Base-by-base conservation (phyloP, 768 basidiomycete species). In the Amanita inopinata region DNA sequence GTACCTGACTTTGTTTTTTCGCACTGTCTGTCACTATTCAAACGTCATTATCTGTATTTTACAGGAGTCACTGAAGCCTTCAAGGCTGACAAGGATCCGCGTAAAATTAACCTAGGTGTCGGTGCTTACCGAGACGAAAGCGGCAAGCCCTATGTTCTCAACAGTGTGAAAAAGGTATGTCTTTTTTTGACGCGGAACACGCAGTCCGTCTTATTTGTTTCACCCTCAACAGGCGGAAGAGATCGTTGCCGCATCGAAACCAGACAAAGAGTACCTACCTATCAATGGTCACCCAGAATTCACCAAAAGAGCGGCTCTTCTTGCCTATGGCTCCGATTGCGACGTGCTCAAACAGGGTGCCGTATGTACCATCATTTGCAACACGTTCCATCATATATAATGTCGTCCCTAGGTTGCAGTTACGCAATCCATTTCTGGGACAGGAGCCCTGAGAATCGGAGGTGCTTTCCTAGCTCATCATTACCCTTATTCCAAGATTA, bases 71-170 rank as follows among this genome's bases (percentile, higher is more conserved):
- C 87, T 20, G 94, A 97, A 58, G 90, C 91, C 20, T 99, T 92
- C 78, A 96, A 93, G 69, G 89, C 90, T 33, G 91, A 97, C 76
- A 82, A 78, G 55, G 80, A 86, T 60, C 70, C 86, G 12, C 80
- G 81, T 51, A 98, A 98, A 64, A 94, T 99, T 57, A 99, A 98
- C 67, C 73, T 99, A 46, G 96, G 96, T 57, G 96, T 97, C 51
- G 96, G 96, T 54, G 88, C 90, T 33, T 97, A 92, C 72, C 78
- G 96, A 47, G 92, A 99, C 53, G 88, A 79, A 50, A 71, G 83
- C 42, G 96, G 96, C 43, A 97, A 96, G 66, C 94, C 94, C 4
- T 98, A 92, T 60, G 80, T 99, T 43, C 70, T 99, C 44, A 80
- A 74, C 34, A 79, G 81, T 32, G 96, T 99, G 27, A 80, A 84